Conservation (phyloP, 306 rosid species). For the Leucaena leucocephala region DNA sequence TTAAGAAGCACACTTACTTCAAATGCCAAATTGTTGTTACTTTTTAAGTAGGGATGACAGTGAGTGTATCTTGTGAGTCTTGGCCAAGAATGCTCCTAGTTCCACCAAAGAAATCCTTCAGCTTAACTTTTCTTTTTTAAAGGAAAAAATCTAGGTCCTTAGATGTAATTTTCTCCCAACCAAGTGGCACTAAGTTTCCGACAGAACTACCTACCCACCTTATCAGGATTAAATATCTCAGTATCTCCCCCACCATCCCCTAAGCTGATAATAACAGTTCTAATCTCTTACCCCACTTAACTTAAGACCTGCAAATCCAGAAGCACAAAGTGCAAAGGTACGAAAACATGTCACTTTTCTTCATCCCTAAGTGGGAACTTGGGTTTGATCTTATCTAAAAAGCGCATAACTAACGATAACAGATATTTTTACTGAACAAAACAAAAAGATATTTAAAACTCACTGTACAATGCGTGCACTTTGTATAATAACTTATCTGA, state of each 20-base stretch:
- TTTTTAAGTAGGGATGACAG: not conserved
- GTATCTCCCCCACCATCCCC: not conserved
- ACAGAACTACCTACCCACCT: not conserved
- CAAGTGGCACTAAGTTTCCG: not conserved
- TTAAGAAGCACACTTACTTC: too few relatives aligned
- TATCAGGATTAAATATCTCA: not conserved
- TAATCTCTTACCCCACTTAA: conserved; percentile 7
- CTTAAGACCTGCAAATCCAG: not conserved
- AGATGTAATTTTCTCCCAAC: not conserved
- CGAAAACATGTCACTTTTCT: not conserved
- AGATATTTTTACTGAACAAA: conserved; percentile 1
- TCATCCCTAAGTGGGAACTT: not conserved
- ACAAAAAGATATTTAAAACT: conserved; percentile 2
- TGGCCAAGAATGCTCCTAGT: not conserved
- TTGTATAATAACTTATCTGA: not conserved
- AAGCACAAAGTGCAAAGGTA: not conserved
- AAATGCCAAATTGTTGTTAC: not conserved
- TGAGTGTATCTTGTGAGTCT: not conserved
- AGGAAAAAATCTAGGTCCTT: not conserved
- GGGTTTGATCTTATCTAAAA: conserved; percentile 10
- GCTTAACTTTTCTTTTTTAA: not conserved
- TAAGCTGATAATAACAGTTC: not conserved
- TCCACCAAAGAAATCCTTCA: not conserved
- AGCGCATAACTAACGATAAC: not conserved
- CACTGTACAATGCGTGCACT: not conserved